phyloP scores from a whole-genome alignment of 2,329 filamentous ascomycete species.

The Coniochaeta sp. region DNA sequence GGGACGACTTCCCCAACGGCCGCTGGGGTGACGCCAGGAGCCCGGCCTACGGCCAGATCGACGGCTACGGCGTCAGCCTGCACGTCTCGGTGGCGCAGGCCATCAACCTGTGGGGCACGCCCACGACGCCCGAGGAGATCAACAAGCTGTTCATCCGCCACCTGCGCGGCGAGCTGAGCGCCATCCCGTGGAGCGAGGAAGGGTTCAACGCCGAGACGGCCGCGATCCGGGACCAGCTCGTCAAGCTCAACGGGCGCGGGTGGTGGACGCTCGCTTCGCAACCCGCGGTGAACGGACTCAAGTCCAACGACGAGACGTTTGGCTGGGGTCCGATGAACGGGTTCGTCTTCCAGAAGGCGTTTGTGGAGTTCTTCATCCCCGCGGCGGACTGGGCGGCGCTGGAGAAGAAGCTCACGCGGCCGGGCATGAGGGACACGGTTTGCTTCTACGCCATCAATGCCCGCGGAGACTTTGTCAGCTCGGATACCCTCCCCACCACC shows the following conservation, averaged over 20 bases:
- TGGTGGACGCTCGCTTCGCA: slow-evolving; percentile 98
- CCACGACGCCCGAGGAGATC: slow-evolving; percentile 64
- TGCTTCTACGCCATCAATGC: slow-evolving; percentile 85
- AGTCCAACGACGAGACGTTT: slow-evolving; percentile 69
- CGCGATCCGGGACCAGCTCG: slow-evolving; percentile 69
- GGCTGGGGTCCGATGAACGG: slow-evolving; percentile 91
- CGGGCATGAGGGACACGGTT: slow-evolving; percentile 57
- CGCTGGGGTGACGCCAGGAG: slow-evolving; percentile 91
- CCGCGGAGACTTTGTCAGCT: slow-evolving; percentile 70
- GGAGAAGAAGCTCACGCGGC: slow-evolving; percentile 50
- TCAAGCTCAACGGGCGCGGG: slow-evolving; percentile 69
- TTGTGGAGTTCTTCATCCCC: slow-evolving; percentile 92
- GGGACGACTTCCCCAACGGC: slow-evolving; percentile 97
- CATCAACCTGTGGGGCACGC: slow-evolving; percentile 77
- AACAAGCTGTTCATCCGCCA: slow-evolving; percentile 74
- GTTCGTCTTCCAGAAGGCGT: slow-evolving; percentile 97
- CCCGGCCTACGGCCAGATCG: slow-evolving; percentile 91
- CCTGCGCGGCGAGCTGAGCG: slow-evolving; percentile 68
- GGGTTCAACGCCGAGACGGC: slow-evolving; percentile 76
- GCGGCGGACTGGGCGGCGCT: slow-evolving; percentile 63
- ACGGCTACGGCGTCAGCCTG: slow-evolving; percentile 94
- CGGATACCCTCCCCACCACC: slow-evolving; percentile 34
- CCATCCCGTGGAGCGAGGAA: slow-evolving; percentile 92
- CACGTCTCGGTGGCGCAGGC: slow-evolving; percentile 86
- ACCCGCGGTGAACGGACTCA: slow-evolving; percentile 82